Evolutionary conservation across 352 stramenopile species (phyloP).

Genomic region (Phytopythium litorale): DNA sequence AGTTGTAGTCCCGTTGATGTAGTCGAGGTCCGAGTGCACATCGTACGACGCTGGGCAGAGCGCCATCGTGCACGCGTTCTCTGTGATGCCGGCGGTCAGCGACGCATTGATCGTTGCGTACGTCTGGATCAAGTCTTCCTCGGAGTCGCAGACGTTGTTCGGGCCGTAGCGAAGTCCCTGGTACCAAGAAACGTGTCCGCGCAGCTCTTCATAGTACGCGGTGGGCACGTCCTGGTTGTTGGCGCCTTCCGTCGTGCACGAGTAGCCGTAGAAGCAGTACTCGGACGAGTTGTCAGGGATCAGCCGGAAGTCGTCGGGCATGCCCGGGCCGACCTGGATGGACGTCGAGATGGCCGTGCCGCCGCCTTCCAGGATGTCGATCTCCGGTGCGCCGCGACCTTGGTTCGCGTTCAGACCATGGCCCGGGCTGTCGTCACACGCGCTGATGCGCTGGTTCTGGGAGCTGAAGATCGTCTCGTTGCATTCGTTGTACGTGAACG

Average conservation of each 20-base stretch:
- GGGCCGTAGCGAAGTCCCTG: constrained; percentile 45
- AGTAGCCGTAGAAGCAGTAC: constrained; percentile 34
- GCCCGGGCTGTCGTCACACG: constrained; percentile 86
- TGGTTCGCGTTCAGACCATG: constrained; percentile 78
- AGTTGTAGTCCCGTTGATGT: constrained; percentile 28
- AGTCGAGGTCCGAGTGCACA: constrained; percentile 36
- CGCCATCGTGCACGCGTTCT: constrained; percentile 38
- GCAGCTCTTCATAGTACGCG: constrained; percentile 23
- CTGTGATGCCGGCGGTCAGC: constrained; percentile 27
- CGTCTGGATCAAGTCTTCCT: constrained; percentile 23
- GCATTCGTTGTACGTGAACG: constrained; percentile 91
- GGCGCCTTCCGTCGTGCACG: constrained; percentile 29
- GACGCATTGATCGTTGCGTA: constrained; percentile 28
- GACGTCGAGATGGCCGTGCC: constrained; percentile 70
- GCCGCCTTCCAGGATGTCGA: constrained; percentile 89
- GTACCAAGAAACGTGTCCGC: constrained; percentile 54
- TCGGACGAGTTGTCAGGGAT: constrained; percentile 15
- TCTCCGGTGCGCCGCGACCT: constrained; percentile 44
- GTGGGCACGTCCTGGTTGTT: constrained; percentile 35
- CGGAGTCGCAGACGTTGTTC: constrained; percentile 42
- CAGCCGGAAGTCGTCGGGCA: constrained; percentile 33
- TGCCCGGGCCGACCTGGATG: constrained; percentile 69
- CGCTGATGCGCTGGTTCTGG: constrained; percentile 56
- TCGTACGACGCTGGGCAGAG: constrained; percentile 67
- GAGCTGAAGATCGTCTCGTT: constrained; percentile 43